Evolutionary conservation across 345 rosid genomes (phyloP).

Genomic region (Lepidium sativum): DNA sequence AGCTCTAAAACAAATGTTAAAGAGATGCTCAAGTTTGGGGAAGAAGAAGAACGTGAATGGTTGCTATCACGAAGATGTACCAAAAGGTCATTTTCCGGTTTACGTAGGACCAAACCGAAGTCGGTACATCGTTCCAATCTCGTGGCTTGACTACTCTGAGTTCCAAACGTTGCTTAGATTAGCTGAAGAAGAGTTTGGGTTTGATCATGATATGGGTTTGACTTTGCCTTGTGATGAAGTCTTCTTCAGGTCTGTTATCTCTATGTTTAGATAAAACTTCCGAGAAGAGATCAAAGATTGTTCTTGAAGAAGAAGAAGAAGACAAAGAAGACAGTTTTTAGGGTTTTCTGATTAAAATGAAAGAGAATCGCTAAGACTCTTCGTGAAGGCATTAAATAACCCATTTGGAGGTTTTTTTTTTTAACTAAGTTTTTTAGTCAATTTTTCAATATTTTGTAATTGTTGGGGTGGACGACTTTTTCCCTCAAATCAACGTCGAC

Average conservation of each 20-base stretch:
- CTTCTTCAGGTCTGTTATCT: slow-evolving; percentile 52
- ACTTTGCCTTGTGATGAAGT: slow-evolving; percentile 87
- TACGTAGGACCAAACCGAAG: slow-evolving; percentile 85
- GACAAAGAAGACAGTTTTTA: background rate
- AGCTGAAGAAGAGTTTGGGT: slow-evolving; percentile 89
- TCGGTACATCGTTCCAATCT: slow-evolving; percentile 69
- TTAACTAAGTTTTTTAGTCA: background rate
- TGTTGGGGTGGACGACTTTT: slow-evolving; percentile 5
- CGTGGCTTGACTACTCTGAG: slow-evolving; percentile 59
- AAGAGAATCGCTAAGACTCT: background rate
- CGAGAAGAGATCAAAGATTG: background rate
- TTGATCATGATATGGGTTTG: slow-evolving; percentile 71
- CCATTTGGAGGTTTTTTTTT: background rate
- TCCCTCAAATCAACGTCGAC: slow-evolving; percentile 21
- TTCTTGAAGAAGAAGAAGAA: background rate
- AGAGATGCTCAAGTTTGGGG: slow-evolving; percentile 53
- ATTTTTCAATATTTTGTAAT: background rate
- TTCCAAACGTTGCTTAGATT: slow-evolving; percentile 56
- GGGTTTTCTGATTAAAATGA: background rate
- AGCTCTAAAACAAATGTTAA: slow-evolving; percentile 42
- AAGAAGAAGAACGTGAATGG: slow-evolving; percentile 32
- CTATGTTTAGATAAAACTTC: slow-evolving; percentile 20
- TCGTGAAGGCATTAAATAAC: slow-evolving; percentile 8
- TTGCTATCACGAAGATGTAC: slow-evolving; percentile 50
- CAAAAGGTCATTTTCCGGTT: slow-evolving; percentile 89